Evolutionary conservation across 1,284 basidiomycete species (phyloP).

Genomic region (Neotropicomus parvogracilis): DNA sequence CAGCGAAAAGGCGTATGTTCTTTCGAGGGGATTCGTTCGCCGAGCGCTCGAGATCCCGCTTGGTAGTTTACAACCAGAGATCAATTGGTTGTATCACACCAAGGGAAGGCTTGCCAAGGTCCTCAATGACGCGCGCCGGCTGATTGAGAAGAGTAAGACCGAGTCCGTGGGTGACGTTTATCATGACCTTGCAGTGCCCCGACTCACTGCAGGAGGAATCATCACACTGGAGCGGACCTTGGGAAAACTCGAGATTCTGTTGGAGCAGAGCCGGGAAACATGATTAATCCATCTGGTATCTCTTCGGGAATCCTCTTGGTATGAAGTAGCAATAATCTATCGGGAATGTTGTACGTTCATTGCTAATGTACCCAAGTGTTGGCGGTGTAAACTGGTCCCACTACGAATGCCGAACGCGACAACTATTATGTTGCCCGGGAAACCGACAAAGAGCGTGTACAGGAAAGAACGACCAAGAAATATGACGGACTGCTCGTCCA

Average conservation of each 20-base stretch:
- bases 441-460: constrained; percentile 17
- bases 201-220: constrained; percentile 76
- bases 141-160: constrained; percentile 67
- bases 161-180: constrained; percentile 39
- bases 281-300: constrained; percentile 17
- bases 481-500: constrained; percentile 9
- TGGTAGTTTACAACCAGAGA: constrained; percentile 68
- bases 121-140: constrained; percentile 55
- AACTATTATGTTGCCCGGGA: constrained; percentile 8
- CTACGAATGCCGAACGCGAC: constrained; percentile 3
- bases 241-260: constrained; percentile 45
- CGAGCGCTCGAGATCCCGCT: constrained; percentile 79
- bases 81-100: constrained; percentile 72
- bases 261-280: constrained; percentile 21
- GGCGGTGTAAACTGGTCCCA: constrained; percentile 1
- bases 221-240: constrained; percentile 76
- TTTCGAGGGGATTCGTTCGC: constrained; percentile 85
- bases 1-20: constrained; percentile 89
- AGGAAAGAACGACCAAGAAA: constrained; percentile 25
- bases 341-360: constrained; percentile 31
- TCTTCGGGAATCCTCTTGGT: constrained; percentile 14
- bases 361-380: constrained; percentile 21
- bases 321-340: constrained; percentile 25
- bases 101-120: constrained; percentile 66
- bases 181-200: constrained; percentile 66